phyloP scores from a whole-genome alignment of 1,284 basidiomycete species.

The Neonothopanus nambi region DNA sequence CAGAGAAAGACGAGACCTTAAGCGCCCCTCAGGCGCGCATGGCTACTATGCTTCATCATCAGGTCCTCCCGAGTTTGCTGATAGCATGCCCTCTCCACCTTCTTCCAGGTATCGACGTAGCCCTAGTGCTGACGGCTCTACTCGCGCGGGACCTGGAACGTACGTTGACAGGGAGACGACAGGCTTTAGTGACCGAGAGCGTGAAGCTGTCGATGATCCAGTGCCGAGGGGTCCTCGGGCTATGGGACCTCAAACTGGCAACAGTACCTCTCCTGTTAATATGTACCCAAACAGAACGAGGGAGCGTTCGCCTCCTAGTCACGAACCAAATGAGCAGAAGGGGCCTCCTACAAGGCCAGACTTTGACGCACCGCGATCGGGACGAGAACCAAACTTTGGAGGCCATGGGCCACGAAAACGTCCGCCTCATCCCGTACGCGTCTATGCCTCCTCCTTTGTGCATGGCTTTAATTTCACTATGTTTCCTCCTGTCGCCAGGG shows the following conservation, averaged over 20 bases:
- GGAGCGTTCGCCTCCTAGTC: too few relatives aligned
- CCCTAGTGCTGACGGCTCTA: conserved; percentile 10
- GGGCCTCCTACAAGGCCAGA: background rate
- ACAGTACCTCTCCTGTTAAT: background rate
- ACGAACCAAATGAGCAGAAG: background rate
- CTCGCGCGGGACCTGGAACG: conserved; percentile 19
- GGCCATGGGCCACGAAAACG: too few relatives aligned
- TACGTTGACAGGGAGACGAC: conserved; percentile 22
- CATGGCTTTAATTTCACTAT: too few relatives aligned
- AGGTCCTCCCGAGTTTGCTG: too few relatives aligned
- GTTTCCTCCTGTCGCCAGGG: too few relatives aligned
- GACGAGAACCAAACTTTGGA: too few relatives aligned
- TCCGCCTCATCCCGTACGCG: too few relatives aligned
- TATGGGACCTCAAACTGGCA: conserved; percentile 15
- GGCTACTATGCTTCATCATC: too few relatives aligned
- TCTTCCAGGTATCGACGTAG: conserved; percentile 6
- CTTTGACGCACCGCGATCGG: too few relatives aligned
- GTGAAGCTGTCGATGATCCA: conserved; percentile 6
- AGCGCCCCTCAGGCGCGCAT: too few relatives aligned
- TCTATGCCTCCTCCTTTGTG: too few relatives aligned
- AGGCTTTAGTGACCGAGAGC: background rate
- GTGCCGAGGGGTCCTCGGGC: conserved; percentile 29
- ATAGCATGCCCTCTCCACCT: too few relatives aligned
- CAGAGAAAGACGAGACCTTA: background rate
- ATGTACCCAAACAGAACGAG: conserved; percentile 1